Conservation (phyloP, 164 flowering plant genomes). For the Platanus orientalis region DNA sequence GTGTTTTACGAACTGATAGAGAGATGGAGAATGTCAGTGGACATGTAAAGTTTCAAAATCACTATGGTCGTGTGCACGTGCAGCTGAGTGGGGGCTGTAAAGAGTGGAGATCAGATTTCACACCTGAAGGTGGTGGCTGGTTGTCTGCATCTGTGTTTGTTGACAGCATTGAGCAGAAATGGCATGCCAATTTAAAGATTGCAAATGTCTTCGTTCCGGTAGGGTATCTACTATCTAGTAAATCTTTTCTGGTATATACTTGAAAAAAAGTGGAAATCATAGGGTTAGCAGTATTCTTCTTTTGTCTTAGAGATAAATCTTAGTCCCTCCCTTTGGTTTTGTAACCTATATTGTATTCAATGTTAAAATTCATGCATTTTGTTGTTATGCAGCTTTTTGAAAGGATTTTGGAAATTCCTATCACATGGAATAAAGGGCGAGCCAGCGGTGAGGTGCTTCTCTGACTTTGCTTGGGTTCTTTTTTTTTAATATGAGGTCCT, state of each 20-base stretch:
- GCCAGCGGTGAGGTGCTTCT: slow-evolving; percentile 97
- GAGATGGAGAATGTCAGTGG: slow-evolving; percentile 89
- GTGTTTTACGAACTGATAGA: slow-evolving; percentile 33
- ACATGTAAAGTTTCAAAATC: slow-evolving; percentile 83
- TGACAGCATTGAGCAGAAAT: slow-evolving; percentile 74
- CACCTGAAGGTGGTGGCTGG: slow-evolving; percentile 84
- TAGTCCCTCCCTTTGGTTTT: too few relatives aligned
- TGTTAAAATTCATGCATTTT: slow-evolving; percentile 1
- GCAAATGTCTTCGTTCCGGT: slow-evolving; percentile 88
- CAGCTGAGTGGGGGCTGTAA: slow-evolving; percentile 80
- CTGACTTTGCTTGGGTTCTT: slow-evolving; percentile 23
- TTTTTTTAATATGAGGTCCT: background rate
- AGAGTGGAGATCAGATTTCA: slow-evolving; percentile 71
- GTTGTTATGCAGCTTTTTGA: slow-evolving; percentile 74
- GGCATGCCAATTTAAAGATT: slow-evolving; percentile 92
- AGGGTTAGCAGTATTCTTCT: background rate
- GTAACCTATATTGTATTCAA: too few relatives aligned
- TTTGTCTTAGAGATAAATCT: background rate
- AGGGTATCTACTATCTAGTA: slow-evolving; percentile 33
- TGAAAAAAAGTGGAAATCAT: background rate
- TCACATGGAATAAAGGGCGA: slow-evolving; percentile 89
- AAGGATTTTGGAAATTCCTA: slow-evolving; percentile 87
- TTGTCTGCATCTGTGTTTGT: slow-evolving; percentile 88
- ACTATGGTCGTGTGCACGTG: slow-evolving; percentile 77
- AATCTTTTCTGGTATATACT: background rate